Evolutionary conservation across 306 rosid species (phyloP).

Genomic region (Clitoria ternatea): DNA sequence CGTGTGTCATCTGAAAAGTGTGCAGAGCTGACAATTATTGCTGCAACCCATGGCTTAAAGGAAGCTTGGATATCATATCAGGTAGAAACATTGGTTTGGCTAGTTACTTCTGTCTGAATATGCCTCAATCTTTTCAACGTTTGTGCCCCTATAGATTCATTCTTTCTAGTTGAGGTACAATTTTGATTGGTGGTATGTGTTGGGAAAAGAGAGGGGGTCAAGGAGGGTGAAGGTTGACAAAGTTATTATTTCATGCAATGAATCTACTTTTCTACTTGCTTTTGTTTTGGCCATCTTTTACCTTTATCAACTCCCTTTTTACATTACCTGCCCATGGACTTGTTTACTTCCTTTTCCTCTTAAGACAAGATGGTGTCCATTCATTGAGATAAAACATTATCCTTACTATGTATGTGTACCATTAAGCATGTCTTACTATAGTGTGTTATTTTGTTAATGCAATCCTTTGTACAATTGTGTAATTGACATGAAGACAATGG

Average conservation of each 20-base stretch:
- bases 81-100: constrained; percentile 44
- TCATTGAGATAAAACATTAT: neutral
- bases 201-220: neutral
- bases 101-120: neutral
- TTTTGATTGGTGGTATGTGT: neutral
- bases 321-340: neutral
- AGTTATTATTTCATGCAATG: neutral
- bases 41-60: constrained; percentile 79
- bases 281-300: neutral
- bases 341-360: neutral
- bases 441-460: neutral
- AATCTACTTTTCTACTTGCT: neutral
- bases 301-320: neutral
- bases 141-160: constrained; percentile 1
- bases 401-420: neutral
- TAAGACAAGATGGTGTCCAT: neutral
- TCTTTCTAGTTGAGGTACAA: neutral
- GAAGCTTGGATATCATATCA: constrained; percentile 97
- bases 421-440: neutral
- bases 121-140: neutral
- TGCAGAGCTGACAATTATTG: constrained; percentile 85
- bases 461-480: neutral
- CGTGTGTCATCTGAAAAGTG: constrained; percentile 84
- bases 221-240: neutral
- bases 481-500: neutral